Conservation (phyloP, 176 grass and related monocot genomes). For the Rhynchospora tenuis region DNA sequence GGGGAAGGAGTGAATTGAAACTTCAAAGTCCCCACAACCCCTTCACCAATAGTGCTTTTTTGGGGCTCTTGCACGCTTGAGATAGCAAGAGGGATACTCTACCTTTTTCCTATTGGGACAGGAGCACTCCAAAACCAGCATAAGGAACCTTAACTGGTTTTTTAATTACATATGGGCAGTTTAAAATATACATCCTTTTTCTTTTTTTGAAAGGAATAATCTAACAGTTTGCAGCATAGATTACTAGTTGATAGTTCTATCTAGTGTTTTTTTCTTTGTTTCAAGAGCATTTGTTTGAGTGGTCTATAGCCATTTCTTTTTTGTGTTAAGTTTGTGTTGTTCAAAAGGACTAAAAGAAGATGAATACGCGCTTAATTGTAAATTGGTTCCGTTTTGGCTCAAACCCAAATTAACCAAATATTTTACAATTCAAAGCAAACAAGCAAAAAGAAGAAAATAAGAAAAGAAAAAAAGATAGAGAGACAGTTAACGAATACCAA, state of each 20-base stretch:
- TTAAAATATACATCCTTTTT: background rate
- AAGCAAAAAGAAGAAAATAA: too few species aligned
- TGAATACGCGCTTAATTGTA: too few species aligned
- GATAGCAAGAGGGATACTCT: background rate
- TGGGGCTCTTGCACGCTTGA: constrained; percentile 9
- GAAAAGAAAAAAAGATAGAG: too few species aligned
- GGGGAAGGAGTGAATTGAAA: constrained; percentile 17
- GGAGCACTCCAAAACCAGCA: constrained; percentile 1
- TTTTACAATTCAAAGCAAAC: too few species aligned
- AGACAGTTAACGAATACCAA: too few species aligned
- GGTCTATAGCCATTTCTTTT: background rate
- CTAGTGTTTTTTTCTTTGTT: background rate
- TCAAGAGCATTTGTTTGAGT: background rate
- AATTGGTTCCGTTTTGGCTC: too few species aligned
- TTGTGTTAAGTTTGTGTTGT: too few species aligned
- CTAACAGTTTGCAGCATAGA: background rate
- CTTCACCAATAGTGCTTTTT: constrained; percentile 11
- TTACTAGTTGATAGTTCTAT: background rate
- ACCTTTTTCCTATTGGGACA: background rate
- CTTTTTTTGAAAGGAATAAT: background rate
- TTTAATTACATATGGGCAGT: background rate
- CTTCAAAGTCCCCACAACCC: constrained; percentile 7
- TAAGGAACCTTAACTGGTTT: background rate
- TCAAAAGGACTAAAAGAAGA: too few species aligned
- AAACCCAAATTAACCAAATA: too few species aligned